A percentile compares a stretch with the other conserved stretches of the same genome.
phyloP scores from a whole-genome alignment of 2,329 filamentous ascomycete species.

The Orbilia blumenaviensis region DNA sequence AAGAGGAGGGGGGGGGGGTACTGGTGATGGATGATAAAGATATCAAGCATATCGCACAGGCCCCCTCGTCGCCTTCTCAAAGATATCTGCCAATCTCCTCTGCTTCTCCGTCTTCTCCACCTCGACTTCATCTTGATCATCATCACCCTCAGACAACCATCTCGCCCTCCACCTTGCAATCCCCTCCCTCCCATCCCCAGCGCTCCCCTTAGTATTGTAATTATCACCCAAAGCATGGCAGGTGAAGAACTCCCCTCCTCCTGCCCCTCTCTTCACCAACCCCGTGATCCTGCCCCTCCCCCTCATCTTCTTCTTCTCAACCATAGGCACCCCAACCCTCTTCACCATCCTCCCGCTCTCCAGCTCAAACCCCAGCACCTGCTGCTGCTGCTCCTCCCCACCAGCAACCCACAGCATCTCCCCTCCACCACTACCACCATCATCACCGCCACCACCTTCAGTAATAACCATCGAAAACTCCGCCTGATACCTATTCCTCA shows the following conservation, averaged over 20 bases:
- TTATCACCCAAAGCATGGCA: conserved; percentile 20
- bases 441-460: conserved; percentile 68
- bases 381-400: conserved; percentile 62
- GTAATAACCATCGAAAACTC: conserved; percentile 71
- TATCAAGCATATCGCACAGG: conserved; percentile 33
- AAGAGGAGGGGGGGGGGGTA: neutral
- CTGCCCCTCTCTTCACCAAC: conserved; percentile 21
- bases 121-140: conserved; percentile 15
- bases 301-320: conserved; percentile 61
- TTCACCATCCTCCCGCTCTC: conserved; percentile 78
- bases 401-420: conserved; percentile 75
- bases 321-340: conserved; percentile 72
- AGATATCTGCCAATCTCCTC: conserved; percentile 29
- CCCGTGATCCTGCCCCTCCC: conserved; percentile 41
- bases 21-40: neutral
- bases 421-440: no score
- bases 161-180: conserved; percentile 30
- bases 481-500: conserved; percentile 76
- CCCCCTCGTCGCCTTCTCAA: conserved; percentile 39
- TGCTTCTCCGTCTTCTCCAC: conserved; percentile 47
- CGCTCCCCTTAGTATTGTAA: neutral
- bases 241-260: conserved; percentile 34
- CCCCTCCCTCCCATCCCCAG: no score
- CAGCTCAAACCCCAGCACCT: conserved; percentile 69
- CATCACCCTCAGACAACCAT: conserved; percentile 33